Conservation (phyloP, 495 filamentous ascomycete genomes). For the Daldinia vernicosa region DNA sequence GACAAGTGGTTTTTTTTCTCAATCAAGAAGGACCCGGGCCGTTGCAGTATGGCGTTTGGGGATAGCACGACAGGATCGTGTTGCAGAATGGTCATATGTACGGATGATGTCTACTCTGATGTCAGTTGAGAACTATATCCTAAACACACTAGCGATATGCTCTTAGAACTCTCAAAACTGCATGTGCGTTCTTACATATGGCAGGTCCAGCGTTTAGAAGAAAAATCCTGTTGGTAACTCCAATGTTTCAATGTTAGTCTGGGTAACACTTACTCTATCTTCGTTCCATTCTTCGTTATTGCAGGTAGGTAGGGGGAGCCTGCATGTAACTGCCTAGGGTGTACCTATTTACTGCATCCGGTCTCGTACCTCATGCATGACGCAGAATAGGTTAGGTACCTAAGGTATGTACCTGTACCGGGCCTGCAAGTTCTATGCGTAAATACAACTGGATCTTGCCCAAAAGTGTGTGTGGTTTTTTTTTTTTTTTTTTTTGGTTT, state of each 20-base stretch:
- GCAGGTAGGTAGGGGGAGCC: slow-evolving; percentile 1
- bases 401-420: neutral
- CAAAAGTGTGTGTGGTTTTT: too few species aligned
- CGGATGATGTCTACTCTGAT: slow-evolving; percentile 9
- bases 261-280: neutral
- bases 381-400: neutral
- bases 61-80: neutral
- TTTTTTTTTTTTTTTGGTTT: neutral
- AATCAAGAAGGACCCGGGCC: neutral
- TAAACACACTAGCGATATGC: neutral
- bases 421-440: slow-evolving; percentile 9
- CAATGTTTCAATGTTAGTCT: neutral
- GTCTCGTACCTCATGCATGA: slow-evolving; percentile 16
- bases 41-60: neutral
- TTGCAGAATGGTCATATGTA: neutral
- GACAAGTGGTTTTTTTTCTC: neutral
- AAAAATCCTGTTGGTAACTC: neutral
- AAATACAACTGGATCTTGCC: slow-evolving; percentile 14
- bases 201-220: neutral
- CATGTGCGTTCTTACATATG: neutral
- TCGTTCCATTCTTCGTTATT: neutral
- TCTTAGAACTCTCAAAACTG: neutral
- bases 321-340: slow-evolving; percentile 15
- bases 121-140: slow-evolving; percentile 11
- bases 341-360: slow-evolving; percentile 12